Conservation (phyloP, 2,329 filamentous ascomycete genomes). For the Herpotrichia juniperi region DNA sequence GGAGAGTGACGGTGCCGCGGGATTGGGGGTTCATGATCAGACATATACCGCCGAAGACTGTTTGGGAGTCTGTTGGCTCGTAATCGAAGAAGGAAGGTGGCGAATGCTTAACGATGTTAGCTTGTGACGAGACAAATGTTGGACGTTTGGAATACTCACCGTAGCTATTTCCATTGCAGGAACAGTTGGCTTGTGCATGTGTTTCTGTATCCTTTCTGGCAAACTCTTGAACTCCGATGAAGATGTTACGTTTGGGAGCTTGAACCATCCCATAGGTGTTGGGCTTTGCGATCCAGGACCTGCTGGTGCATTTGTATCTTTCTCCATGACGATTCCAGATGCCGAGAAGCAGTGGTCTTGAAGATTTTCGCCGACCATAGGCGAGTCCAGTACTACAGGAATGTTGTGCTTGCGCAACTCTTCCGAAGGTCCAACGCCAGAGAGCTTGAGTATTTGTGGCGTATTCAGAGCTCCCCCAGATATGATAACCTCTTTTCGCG, state of each 20-base stretch:
- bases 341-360: conserved; percentile 21
- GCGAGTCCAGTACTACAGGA: conserved; percentile 35
- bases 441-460: conserved; percentile 47
- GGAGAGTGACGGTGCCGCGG: conserved; percentile 27
- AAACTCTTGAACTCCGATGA: not conserved
- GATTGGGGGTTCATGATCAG: conserved; percentile 31
- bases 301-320: conserved; percentile 19
- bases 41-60: conserved; percentile 43
- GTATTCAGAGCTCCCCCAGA: conserved; percentile 46
- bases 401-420: conserved; percentile 55
- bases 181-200: conserved; percentile 56
- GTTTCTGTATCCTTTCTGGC: conserved; percentile 47
- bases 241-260: not conserved
- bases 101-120: not conserved
- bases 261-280: conserved; percentile 16
- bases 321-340: conserved; percentile 13
- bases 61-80: conserved; percentile 15
- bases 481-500: conserved; percentile 50
- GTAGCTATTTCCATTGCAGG: conserved; percentile 61
- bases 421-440: conserved; percentile 39
- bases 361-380: conserved; percentile 33
- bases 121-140: conserved; percentile 28
- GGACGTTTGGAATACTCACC: conserved; percentile 12
- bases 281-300: conserved; percentile 17
- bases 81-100: conserved; percentile 21